Base-by-base conservation (phyloP, 106 monocot species). In the Platanthera zijinensis region DNA sequence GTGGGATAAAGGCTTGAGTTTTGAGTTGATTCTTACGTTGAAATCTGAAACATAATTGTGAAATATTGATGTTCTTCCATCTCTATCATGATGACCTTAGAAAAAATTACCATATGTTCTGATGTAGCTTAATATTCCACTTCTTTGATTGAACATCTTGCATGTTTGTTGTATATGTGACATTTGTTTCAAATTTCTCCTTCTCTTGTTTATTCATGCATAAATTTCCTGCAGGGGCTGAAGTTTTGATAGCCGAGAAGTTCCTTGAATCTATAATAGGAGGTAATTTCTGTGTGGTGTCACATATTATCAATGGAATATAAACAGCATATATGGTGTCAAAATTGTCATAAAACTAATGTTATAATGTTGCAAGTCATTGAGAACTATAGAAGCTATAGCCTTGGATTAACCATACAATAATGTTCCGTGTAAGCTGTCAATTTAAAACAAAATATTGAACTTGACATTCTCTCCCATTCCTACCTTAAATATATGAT, bases 251-350 rank as follows among this genome's bases (percentile, higher is more conserved):
- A 39, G 78, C 70, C 56, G 89, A 89, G 54, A 79, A 77, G 68
- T 89, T 89, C 28, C 86, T 86, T 77, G 89, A 89, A 79, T 76
- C 79, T 61, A 62, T 89, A 76, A 86, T 89, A 66, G 79, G 80
- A 76, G 89, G 89, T 84, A 79, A 75, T 11, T 57, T 78, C 22
- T 21, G 18, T 54, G 3, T 2, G 53, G 52, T 30, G 47, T 51
- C 21, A 59, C 21, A 59, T 51, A 68, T 68, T 72, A 32, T 67
- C 0, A 67, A 28, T 32, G 74, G 32, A 22, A 59, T 75, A 32
- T 57, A 21, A 1, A 18, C 59, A 18, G 18, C 21, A 59, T 59
- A 2, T 59, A 2, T 59, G 0, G 59, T 59, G 21, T 19, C 18
- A 5, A 59, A n/a, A 59, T 18, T 59, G 7, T 59, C 59, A 6